Base-by-base conservation (phyloP, 2,329 filamentous ascomycete species). In the Metarhizium robertsii region DNA sequence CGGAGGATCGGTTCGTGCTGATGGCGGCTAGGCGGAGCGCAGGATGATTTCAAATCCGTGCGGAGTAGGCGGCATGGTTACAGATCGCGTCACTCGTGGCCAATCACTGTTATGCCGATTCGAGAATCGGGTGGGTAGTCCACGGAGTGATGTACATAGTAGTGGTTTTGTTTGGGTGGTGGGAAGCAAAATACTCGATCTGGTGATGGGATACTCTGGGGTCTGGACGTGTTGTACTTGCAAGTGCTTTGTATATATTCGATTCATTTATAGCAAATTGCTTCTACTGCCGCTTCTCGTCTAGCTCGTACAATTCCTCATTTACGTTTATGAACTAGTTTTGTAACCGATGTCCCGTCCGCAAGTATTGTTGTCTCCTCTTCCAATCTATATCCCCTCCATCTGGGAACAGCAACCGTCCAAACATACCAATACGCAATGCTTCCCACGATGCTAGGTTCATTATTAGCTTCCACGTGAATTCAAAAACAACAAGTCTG, bases 341-440 rank as follows among this genome's bases (percentile, higher is more conserved):
- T 81, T 0, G 82, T 88, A 53, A 90, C 77, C 1, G 75, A 78
- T 1, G 84, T 90, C 0, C 87, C 87, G 67, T 90, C 87, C 25
- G 75, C 73, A 20, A 90, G 67, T 0, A 83, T 71, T 42, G 79
- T 79, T 2, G 72, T 73, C 55, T 79, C 75, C 61, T 89, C 85
- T 61, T 87, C 83, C 2, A 90, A 68, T 14, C 66, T 76, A 64
- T 87, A 88, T 0, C 78, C 77, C 52, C 79, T 74, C 69, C 78
- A 78, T 46, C 68, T 71, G 1, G 87, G 87, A 29, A 89, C 65
- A 1, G 81, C 59, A 3, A 81, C 73, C 0, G 84, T 84, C 79
- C 83, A 87, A 1, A 87, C 58, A 59, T 81, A 84, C 87, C 87
- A 90, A 64, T 90, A 90, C 0, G 81, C 1, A 0, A 85, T 64